Evolutionary conservation across 495 filamentous ascomycete genomes (phyloP).

Genomic region (Aspergillus haitiensis): DNA sequence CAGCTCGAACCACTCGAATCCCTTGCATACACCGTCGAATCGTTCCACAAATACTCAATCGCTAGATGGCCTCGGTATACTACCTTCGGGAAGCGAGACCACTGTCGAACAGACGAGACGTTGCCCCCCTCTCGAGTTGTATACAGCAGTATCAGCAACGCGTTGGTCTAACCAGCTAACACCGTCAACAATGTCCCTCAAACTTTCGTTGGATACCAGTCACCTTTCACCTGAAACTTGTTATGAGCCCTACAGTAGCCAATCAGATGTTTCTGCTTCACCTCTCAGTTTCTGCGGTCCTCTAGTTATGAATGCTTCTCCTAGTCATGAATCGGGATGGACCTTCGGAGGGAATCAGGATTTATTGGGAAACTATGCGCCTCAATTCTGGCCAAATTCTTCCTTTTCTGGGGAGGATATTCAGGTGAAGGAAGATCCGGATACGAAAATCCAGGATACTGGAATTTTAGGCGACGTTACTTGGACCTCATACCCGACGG

Average conservation of each 20-base stretch:
- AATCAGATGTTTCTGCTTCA: conserved; percentile 23
- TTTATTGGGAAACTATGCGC: conserved; percentile 14
- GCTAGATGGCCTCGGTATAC: conserved; percentile 36
- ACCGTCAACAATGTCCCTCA: conserved; percentile 20
- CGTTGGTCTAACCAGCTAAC: conserved; percentile 26
- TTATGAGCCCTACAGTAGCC: conserved; percentile 26
- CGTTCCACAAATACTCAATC: conserved; percentile 21
- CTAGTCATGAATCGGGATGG: conserved; percentile 27
- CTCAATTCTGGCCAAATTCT: conserved; percentile 28
- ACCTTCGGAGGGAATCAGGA: conserved; percentile 20
- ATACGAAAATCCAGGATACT: conserved; percentile 20
- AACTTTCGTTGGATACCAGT: conserved; percentile 22
- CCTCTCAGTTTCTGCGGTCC: conserved; percentile 31
- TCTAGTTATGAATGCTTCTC: conserved; percentile 29
- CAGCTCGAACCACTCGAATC: conserved; percentile 25
- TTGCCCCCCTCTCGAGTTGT: conserved; percentile 18
- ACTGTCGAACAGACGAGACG: conserved; percentile 17
- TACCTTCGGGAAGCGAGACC: conserved; percentile 29
- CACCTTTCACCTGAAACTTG: conserved; percentile 22
- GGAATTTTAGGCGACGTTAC: conserved; percentile 2
- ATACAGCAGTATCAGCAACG: conserved; percentile 16
- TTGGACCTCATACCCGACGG: neutral
- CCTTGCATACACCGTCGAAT: conserved; percentile 18
- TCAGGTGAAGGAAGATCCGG: conserved; percentile 20
- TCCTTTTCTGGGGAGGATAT: conserved; percentile 21